Percentiles rank a stretch among this genome's conserved stretches.
Evolutionary conservation across 2,329 filamentous ascomycete species (phyloP).

Genomic region (Xylariaceae sp.): DNA sequence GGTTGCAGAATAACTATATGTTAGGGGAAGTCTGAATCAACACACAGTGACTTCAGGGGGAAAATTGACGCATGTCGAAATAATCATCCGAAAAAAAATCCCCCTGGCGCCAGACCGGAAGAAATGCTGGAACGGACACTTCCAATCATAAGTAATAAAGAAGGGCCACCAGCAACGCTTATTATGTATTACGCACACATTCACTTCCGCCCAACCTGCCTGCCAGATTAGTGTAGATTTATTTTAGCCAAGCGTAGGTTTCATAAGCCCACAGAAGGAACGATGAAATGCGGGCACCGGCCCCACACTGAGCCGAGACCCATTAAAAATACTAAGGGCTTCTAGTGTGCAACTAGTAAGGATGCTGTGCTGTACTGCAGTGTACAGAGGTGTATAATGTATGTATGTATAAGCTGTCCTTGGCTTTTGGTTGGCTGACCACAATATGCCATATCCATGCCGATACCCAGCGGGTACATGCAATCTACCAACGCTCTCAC

Average conservation of each 20-base stretch:
- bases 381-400: background rate
- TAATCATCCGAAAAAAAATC: background rate
- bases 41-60: no score
- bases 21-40: no score
- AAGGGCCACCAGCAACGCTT: constrained; percentile 1
- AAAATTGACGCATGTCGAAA: no score
- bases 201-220: constrained; percentile 17
- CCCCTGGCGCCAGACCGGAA: no score
- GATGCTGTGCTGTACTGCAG: background rate
- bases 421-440: constrained; percentile 1
- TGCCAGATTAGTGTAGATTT: constrained; percentile 24
- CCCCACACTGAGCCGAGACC: constrained; percentile 31
- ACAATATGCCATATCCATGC: constrained; percentile 10
- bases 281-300: constrained; percentile 27
- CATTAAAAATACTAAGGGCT: constrained; percentile 21
- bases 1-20: no score
- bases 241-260: constrained; percentile 30
- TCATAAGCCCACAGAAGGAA: constrained; percentile 30
- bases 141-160: no score
- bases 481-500: constrained; percentile 34
- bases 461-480: constrained; percentile 35
- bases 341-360: background rate
- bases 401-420: background rate
- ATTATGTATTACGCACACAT: constrained; percentile 22
- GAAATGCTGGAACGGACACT: no score